Evolutionary conservation across 768 basidiomycete genomes (phyloP).

Genomic region (Tephrocybe sp.): DNA sequence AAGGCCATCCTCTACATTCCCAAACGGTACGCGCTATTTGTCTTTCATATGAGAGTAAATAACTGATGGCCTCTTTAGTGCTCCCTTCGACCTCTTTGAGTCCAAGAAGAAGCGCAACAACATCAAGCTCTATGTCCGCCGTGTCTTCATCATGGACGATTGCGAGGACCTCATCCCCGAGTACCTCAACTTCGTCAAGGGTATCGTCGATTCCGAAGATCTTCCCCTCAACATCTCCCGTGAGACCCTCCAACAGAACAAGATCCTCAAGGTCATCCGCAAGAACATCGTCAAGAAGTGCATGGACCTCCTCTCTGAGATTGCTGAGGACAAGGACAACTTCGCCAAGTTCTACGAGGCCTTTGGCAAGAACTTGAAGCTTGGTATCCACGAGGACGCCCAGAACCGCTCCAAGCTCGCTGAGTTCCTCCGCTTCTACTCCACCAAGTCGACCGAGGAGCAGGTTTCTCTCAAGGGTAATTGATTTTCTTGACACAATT

Average conservation of each 20-base stretch:
- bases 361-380: conserved; percentile 99
- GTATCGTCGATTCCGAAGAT: conserved; percentile 99
- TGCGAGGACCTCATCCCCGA: conserved; percentile 99
- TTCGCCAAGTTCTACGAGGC: conserved; percentile 96
- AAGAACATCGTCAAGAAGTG: conserved; percentile 99
- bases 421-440: conserved; percentile 98
- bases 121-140: conserved; percentile 99
- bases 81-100: conserved; percentile 99
- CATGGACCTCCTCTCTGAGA: conserved; percentile 91
- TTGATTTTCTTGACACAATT: too few relatives aligned
- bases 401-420: conserved; percentile 99
- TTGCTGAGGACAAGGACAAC: conserved; percentile 99
- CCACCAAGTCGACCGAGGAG: conserved; percentile 92
- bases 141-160: conserved; percentile 99
- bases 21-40: conserved; percentile 91
- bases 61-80: conserved; percentile 42
- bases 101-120: conserved; percentile 99
- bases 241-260: conserved; percentile 99
- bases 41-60: too few relatives aligned
- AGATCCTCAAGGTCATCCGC: conserved; percentile 99
- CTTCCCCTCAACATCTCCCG: conserved; percentile 99
- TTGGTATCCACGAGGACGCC: conserved; percentile 98
- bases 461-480: conserved; percentile 93
- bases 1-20: conserved; percentile 98
- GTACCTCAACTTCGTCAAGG: conserved; percentile 99